Evolutionary conservation across 441 rosid species (phyloP).

Genomic region (Biscutella laevigata): DNA sequence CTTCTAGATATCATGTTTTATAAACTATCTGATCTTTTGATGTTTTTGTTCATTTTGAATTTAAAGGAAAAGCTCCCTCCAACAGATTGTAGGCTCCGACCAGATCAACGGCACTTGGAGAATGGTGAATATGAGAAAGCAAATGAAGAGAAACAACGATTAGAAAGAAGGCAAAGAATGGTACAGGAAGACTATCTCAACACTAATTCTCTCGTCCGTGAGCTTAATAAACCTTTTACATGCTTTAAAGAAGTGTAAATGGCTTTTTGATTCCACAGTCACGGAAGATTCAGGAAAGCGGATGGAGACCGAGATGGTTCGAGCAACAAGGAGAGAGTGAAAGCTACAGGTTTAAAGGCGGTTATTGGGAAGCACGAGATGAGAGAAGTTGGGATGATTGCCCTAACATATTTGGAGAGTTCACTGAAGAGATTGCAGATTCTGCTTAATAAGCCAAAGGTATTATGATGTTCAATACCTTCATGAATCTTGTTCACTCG

Average conservation of each 20-base stretch:
- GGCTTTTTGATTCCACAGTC: constrained; percentile 41
- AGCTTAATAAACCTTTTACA: not conserved
- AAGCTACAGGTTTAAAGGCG: constrained; percentile 53
- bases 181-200: constrained; percentile 30
- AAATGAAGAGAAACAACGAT: constrained; percentile 73
- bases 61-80: constrained; percentile 98
- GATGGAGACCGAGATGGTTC: constrained; percentile 97
- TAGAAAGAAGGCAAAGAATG: constrained; percentile 92
- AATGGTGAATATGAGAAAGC: constrained; percentile 95
- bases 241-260: not conserved
- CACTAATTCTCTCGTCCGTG: not conserved
- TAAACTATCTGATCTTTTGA: constrained; percentile 51
- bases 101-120: constrained; percentile 89
- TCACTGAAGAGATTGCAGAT: constrained; percentile 37
- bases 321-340: constrained; percentile 46
- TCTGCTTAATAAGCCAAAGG: constrained; percentile 20
- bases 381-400: constrained; percentile 64
- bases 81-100: constrained; percentile 86
- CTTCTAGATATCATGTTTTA: constrained; percentile 20
- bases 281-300: constrained; percentile 77
- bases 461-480: not conserved
- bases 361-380: constrained; percentile 92
- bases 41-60: constrained; percentile 37
- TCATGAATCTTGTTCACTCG: not conserved
- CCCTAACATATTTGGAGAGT: constrained; percentile 71